A percentile compares a stretch with the other conserved stretches of the same genome.
Conservation (phyloP, 1,284 basidiomycete genomes). For the Marasmius sp. region DNA sequence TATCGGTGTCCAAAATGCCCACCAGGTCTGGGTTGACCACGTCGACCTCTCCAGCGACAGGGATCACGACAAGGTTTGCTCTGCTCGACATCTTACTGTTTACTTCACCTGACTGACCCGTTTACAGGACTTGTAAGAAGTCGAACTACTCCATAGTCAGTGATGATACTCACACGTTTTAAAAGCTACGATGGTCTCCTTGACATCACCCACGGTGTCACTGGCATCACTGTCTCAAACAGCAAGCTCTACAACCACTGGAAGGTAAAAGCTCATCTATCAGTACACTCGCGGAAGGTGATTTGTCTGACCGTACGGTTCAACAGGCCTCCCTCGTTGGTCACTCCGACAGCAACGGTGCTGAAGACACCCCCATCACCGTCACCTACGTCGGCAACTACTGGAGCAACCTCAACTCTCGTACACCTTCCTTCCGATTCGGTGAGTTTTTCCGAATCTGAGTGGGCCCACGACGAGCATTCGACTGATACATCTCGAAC, state of each 20-base stretch:
- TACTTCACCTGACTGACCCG: neutral
- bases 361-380: constrained; percentile 28
- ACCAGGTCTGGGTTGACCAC: constrained; percentile 48
- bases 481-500: constrained; percentile 24
- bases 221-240: constrained; percentile 41
- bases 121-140: constrained; percentile 18
- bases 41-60: constrained; percentile 44
- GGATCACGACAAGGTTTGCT: constrained; percentile 40
- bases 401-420: constrained; percentile 37
- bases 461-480: neutral
- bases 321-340: constrained; percentile 36
- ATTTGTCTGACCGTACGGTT: neutral
- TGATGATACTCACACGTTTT: constrained; percentile 8
- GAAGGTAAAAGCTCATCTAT: constrained; percentile 24
- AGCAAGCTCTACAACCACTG: constrained; percentile 40
- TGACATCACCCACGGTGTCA: constrained; percentile 40
- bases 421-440: constrained; percentile 35
- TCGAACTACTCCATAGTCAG: too few relatives aligned
- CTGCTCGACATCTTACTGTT: neutral
- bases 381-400: constrained; percentile 41
- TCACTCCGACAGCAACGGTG: constrained; percentile 41
- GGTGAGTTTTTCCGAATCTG: neutral
- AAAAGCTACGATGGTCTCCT: constrained; percentile 41
- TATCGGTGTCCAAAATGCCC: constrained; percentile 41
- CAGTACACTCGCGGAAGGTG: neutral